phyloP scores from a whole-genome alignment of 2,329 filamentous ascomycete genomes.

The Talaromyces funiculosus region DNA sequence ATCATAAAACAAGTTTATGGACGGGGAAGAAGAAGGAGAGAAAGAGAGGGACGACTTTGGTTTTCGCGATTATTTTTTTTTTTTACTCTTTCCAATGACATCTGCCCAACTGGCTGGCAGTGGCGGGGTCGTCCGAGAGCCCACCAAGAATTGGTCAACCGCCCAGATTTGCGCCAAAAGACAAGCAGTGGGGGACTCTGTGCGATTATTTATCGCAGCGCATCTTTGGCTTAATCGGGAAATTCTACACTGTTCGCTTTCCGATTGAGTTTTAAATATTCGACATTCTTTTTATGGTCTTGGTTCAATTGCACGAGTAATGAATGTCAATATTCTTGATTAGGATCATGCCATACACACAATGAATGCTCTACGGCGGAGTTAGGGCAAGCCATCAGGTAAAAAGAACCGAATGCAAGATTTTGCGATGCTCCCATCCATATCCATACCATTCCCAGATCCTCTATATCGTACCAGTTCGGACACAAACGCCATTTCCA shows the following conservation, averaged over 20 bases:
- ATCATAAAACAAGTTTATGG: conserved; percentile 6
- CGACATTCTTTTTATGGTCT: not conserved
- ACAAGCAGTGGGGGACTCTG: not conserved
- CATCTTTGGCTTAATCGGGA: not conserved
- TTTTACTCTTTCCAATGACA: conserved; percentile 7
- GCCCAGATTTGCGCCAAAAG: not conserved
- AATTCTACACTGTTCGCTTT: not conserved
- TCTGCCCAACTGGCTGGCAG: conserved; percentile 6
- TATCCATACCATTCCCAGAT: not conserved
- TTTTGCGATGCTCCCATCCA: not conserved
- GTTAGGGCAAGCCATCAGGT: not conserved
- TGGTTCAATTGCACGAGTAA: not conserved
- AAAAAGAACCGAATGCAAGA: not conserved
- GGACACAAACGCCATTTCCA: not conserved
- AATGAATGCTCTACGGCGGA: not conserved
- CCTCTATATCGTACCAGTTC: not conserved
- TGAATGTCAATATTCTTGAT: not conserved
- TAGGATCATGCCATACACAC: not conserved
- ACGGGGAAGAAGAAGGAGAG: not conserved
- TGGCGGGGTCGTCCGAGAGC: conserved; percentile 9
- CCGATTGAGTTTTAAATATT: not conserved
- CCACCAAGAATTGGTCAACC: not conserved
- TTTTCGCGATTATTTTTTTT: conserved; percentile 5
- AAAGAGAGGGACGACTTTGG: not conserved
- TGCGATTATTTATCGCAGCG: not conserved